These are phyloP conservation scores for Verticillium klebahnii DNA, from an alignment of 2,329 filamentous ascomycete species.

Conservation along the genomic window DNA sequence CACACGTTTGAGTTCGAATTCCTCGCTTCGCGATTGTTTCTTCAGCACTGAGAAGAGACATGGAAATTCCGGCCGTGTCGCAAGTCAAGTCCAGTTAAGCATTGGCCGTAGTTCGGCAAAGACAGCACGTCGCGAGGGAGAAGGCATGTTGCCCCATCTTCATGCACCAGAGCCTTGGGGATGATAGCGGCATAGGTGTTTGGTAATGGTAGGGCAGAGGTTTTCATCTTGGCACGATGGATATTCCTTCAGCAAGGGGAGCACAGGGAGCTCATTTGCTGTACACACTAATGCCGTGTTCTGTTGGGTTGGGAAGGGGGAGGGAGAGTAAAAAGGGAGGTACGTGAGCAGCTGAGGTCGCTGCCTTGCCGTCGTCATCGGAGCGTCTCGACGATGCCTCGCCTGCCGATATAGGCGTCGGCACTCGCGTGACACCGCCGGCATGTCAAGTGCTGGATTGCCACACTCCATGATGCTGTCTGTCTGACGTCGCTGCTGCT, in stretches of 20 bases:
- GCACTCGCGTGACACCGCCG: not conserved
- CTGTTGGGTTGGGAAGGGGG: not conserved
- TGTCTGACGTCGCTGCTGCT: not conserved
- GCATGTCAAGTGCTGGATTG: not conserved
- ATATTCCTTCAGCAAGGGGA: constrained; percentile 52
- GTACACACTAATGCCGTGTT: constrained; percentile 56
- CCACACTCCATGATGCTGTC: not conserved
- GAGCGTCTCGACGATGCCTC: not conserved
- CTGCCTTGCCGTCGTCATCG: not conserved
- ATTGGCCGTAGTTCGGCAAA: not conserved
- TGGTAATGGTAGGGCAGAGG: constrained; percentile 49
- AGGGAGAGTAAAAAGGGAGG: not conserved
- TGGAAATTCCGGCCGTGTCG: not conserved
- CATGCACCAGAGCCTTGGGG: constrained; percentile 41
- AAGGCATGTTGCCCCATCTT: constrained; percentile 44
- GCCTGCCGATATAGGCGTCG: not conserved
- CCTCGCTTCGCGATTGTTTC: not conserved
- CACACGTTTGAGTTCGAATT: not conserved
- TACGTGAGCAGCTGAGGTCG: not conserved
- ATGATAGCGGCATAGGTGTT: constrained; percentile 40
- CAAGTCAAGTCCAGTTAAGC: not conserved
- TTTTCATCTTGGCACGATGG: constrained; percentile 50
- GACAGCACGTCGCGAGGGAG: not conserved
- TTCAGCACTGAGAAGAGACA: not conserved
- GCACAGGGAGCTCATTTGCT: constrained; percentile 47